phyloP scores from a whole-genome alignment of 441 rosid species.

The Adansonia madagascariensis region DNA sequence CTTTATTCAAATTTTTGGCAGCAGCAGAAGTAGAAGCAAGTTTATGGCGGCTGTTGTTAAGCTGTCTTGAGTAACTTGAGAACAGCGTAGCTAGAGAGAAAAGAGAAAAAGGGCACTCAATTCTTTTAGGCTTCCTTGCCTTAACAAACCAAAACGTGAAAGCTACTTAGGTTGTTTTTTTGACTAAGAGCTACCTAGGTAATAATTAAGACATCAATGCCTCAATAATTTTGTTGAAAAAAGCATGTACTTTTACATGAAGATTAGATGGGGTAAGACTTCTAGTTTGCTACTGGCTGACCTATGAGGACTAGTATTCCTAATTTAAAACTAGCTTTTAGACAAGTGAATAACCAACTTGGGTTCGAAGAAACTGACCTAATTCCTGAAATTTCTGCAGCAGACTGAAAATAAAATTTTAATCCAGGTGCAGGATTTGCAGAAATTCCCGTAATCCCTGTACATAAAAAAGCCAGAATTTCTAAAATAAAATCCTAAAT shows the following conservation, averaged over 20 bases:
- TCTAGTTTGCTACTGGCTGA: constrained; percentile 23
- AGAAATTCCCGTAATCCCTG: neutral
- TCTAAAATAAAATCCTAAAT: neutral
- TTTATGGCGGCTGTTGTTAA: neutral
- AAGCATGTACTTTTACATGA: neutral
- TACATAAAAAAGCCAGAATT: constrained; percentile 11
- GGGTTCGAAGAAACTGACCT: constrained; percentile 3
- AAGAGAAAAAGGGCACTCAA: neutral
- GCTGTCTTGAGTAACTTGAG: constrained; percentile 15
- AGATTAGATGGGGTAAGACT: constrained; percentile 1
- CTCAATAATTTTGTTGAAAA: neutral
- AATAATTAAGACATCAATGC: constrained; percentile 1
- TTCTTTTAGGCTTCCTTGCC: neutral
- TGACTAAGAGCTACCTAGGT: neutral
- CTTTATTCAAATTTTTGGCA: constrained; percentile 4
- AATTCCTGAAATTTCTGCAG: neutral
- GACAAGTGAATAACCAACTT: neutral
- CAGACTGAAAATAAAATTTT: neutral
- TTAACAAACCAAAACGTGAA: constrained; percentile 7
- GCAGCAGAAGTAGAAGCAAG: constrained; percentile 1
- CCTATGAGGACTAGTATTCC: neutral
- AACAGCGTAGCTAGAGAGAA: neutral
- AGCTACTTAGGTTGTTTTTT: neutral
- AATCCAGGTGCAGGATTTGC: neutral
- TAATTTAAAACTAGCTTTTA: constrained; percentile 3